phyloP scores from a whole-genome alignment of 2,329 filamentous ascomycete species.

The Metarhizium guizhouense region DNA sequence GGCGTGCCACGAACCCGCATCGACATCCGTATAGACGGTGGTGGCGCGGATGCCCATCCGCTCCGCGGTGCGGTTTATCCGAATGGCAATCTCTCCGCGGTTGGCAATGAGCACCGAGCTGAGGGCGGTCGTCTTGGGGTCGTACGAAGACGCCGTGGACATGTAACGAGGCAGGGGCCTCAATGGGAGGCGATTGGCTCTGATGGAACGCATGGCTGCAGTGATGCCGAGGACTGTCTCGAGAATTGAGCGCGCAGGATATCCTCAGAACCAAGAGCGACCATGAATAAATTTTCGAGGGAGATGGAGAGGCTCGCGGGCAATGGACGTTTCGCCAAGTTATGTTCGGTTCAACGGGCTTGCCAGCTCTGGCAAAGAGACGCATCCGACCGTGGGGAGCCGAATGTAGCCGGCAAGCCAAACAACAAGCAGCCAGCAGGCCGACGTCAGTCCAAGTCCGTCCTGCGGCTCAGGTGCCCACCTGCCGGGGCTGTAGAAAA shows the following conservation, averaged over 20 bases:
- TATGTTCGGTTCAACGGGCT: constrained; percentile 1
- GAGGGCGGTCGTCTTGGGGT: constrained; percentile 39
- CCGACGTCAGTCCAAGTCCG: constrained; percentile 4
- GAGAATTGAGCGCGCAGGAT: constrained; percentile 5
- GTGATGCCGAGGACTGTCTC: not conserved
- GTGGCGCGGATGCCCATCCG: constrained; percentile 87
- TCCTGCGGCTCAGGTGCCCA: not conserved
- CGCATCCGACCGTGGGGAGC: constrained; percentile 21
- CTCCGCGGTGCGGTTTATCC: constrained; percentile 81
- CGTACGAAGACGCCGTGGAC: constrained; percentile 18
- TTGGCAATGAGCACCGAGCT: constrained; percentile 92
- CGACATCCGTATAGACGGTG: constrained; percentile 89
- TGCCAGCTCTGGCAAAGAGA: not conserved
- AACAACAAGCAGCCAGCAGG: not conserved
- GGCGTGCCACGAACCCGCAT: constrained; percentile 80
- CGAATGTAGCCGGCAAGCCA: constrained; percentile 19
- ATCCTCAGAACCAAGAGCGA: constrained; percentile 1
- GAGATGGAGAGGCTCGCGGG: not conserved
- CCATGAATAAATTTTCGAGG: not conserved
- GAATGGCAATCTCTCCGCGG: constrained; percentile 90
- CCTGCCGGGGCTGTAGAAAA: not conserved
- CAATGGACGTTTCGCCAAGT: not conserved
- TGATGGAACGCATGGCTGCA: constrained; percentile 45
- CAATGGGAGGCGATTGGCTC: constrained; percentile 39
- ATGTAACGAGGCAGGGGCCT: constrained; percentile 31